phyloP scores from a whole-genome alignment of 2,329 filamentous ascomycete species.

The Sordariomycetes sp. region DNA sequence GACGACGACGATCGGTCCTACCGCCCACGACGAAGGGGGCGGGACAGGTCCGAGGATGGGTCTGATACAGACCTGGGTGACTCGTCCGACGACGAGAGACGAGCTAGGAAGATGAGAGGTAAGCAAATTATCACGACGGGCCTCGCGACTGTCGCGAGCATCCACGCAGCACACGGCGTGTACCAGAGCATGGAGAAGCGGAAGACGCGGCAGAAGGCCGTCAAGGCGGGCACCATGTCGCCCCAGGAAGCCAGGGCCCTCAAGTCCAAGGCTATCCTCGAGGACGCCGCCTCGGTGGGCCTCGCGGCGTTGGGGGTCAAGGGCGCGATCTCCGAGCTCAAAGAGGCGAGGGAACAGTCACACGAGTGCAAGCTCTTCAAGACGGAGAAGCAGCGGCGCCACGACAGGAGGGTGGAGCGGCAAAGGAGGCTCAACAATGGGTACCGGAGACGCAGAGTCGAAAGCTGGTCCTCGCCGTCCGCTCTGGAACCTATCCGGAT shows the following conservation, averaged over 20 bases:
- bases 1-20: conserved; percentile 33
- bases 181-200: conserved; percentile 46
- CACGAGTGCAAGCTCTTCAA: conserved; percentile 36
- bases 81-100: conserved; percentile 42
- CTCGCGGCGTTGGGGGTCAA: conserved; percentile 45
- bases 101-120: conserved; percentile 44
- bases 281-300: conserved; percentile 45
- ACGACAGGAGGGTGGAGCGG: conserved; percentile 29
- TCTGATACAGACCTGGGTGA: conserved; percentile 43
- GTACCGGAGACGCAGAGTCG: conserved; percentile 21
- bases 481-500: conserved; percentile 14
- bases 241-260: conserved; percentile 38
- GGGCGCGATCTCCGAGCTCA: conserved; percentile 40
- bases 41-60: conserved; percentile 29
- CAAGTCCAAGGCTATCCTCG: conserved; percentile 40
- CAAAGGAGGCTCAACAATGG: conserved; percentile 10
- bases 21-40: conserved; percentile 23
- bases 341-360: conserved; percentile 36
- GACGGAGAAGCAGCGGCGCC: conserved; percentile 32
- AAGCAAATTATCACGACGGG: conserved; percentile 46
- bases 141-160: conserved; percentile 43
- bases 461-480: conserved; percentile 29
- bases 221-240: conserved; percentile 38
- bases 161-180: conserved; percentile 45
- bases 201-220: conserved; percentile 35